Percentiles rank a stretch among this genome's conserved stretches.
Conservation (phyloP, 306 rosid genomes). For the Betula pendula region DNA sequence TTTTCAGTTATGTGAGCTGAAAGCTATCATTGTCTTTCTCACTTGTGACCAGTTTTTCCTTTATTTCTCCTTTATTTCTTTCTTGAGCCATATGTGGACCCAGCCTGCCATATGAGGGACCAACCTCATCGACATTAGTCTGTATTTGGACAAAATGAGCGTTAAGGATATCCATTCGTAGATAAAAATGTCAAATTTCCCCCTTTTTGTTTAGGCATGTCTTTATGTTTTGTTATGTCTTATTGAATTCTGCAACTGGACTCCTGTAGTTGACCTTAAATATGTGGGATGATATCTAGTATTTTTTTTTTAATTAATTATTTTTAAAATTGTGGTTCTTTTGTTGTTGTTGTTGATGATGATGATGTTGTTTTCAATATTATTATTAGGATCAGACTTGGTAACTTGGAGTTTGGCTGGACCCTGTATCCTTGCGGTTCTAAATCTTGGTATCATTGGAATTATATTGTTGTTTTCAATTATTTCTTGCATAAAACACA, state of each 20-base stretch:
- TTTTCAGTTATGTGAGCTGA: slow-evolving; percentile 9
- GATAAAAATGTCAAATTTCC: neutral
- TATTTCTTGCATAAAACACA: too few species aligned
- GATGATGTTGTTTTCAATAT: too few species aligned
- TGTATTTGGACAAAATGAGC: neutral
- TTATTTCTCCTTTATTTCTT: neutral
- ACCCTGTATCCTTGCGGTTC: neutral
- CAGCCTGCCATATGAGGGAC: neutral
- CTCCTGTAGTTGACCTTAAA: neutral
- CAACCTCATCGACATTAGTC: neutral
- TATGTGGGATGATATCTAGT: neutral
- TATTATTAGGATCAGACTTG: too few species aligned
- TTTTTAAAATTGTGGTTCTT: too few species aligned
- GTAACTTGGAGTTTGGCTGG: neutral
- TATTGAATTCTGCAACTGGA: neutral
- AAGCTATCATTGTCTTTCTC: neutral
- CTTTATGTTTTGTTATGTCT: neutral
- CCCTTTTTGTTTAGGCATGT: neutral
- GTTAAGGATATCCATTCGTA: neutral
- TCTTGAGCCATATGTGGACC: slow-evolving; percentile 4
- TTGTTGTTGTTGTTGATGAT: neutral
- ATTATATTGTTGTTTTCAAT: too few species aligned
- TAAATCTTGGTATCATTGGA: too few species aligned
- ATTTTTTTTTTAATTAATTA: too few species aligned
- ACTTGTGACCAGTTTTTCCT: neutral